Evolutionary conservation across 2,329 filamentous ascomycete species (phyloP), one percentile per base, ranked within the genome.

Genomic region (Aspergillus vadensis): DNA sequence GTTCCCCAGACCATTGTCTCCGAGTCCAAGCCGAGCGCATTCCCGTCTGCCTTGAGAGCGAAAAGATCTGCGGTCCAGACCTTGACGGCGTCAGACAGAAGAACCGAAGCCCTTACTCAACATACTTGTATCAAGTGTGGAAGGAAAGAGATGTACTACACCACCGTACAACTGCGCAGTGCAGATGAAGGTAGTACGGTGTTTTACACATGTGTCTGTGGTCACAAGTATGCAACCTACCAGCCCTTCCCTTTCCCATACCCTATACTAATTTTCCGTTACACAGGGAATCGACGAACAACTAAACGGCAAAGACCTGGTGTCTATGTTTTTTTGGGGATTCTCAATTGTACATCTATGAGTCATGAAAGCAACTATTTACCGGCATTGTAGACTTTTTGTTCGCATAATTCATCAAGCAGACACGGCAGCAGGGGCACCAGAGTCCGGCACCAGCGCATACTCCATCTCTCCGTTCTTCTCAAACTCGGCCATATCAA

Each of bases 401-500:
- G 36, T 49, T 59, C 43, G 21, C 32, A 58, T 50, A 57, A 57
- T 62, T 57, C 62, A 66, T 74, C 67, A 72, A 59, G 70, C 71
- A 60, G 72, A 53, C 39, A 69, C 62, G 49, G 69, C 65, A 53
- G 66, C 66, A 51, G 68, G 60, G 30, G 71, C 69, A 41, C 67
- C 68, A 44, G 70, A 69, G 53, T 90, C 86, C 3, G 93, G 94
- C 67, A 98, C 89, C 71, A 97, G 84, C 50, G 95, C 95, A 81
- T 99, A 99, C 75, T 99, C 93, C 32, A 87, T 81, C 77, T 97
- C 87, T 44, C 91, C 91, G 68, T 88, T 91, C 81, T 91, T 92
- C 82, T 99, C 95, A 72, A 92, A 97, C 73, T 97, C 94, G 10
- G 93, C 95, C 92, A 99, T 99, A 77, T 99, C 95, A 67, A 99